phyloP scores from a whole-genome alignment of 176 grass and related monocot genomes.

The Carex littledalei region DNA sequence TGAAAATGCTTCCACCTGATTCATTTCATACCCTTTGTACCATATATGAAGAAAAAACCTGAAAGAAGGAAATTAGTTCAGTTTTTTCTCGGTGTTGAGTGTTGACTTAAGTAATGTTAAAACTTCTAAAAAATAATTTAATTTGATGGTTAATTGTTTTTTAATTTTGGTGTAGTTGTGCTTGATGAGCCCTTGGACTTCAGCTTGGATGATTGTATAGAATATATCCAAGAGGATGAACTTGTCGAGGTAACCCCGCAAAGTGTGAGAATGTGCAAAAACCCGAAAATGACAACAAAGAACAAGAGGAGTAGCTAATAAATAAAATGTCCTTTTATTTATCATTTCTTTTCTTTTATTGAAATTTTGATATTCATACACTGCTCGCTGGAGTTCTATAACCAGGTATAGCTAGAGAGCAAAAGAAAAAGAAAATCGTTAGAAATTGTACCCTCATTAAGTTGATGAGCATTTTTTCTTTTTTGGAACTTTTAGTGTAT shows the following conservation, averaged over 20 bases:
- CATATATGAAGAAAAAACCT: no score
- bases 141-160: conserved; percentile 21
- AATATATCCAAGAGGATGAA: conserved; percentile 96
- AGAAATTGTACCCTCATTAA: conserved; percentile 3
- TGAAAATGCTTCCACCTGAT: no score
- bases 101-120: background rate
- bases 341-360: conserved; percentile 1
- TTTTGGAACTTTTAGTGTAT: background rate
- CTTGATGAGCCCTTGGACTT: conserved; percentile 73
- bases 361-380: conserved; percentile 5
- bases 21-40: no score
- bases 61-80: background rate
- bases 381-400: background rate
- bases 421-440: conserved; percentile 14
- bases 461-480: background rate
- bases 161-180: conserved; percentile 55
- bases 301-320: conserved; percentile 22
- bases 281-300: conserved; percentile 71
- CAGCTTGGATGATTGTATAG: conserved; percentile 98
- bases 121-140: background rate
- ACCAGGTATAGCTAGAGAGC: background rate
- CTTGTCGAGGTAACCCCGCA: conserved; percentile 79
- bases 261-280: conserved; percentile 84
- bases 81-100: background rate
- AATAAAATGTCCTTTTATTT: background rate